These are phyloP conservation scores for Zopfochytrium polystomum DNA, from an alignment of 371 early-diverging fungal genomes.

Conservation along the genomic window DNA sequence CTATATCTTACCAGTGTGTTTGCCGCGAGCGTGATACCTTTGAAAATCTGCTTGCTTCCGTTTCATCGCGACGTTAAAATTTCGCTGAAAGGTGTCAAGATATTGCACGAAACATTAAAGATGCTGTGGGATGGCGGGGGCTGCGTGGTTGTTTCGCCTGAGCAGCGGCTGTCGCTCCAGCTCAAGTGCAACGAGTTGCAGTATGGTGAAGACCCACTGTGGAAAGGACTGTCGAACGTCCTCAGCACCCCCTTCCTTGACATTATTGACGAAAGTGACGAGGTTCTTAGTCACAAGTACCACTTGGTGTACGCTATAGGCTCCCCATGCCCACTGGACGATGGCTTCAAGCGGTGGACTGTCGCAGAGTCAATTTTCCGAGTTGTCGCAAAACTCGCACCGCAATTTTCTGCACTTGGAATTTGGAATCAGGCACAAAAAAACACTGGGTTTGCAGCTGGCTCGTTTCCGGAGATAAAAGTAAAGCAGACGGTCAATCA, in stretches of 20 bases:
- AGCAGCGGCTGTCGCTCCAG: slow-evolving; percentile 25
- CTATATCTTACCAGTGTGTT: not conserved
- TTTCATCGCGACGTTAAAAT: slow-evolving; percentile 7
- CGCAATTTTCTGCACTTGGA: not conserved
- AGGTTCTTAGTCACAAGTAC: slow-evolving; percentile 17
- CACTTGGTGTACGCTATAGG: slow-evolving; percentile 32
- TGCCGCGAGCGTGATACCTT: slow-evolving; percentile 10
- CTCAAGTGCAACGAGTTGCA: slow-evolving; percentile 17
- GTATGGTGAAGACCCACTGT: not conserved
- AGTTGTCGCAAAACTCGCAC: not conserved
- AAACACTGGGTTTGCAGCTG: too few species aligned
- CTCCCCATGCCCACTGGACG: not conserved
- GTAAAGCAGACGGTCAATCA: too few species aligned
- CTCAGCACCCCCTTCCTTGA: not conserved
- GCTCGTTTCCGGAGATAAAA: too few species aligned
- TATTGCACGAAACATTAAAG: not conserved
- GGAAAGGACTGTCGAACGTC: not conserved
- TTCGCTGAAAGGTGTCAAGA: not conserved
- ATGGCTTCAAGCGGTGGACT: not conserved
- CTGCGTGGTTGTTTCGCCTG: slow-evolving; percentile 20
- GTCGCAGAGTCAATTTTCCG: not conserved
- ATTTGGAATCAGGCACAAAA: not conserved
- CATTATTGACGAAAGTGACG: slow-evolving; percentile 24
- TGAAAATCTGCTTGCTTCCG: slow-evolving; percentile 6
- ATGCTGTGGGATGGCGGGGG: not conserved